Conservation (phyloP, 2,329 filamentous ascomycete species). For the Verticillium klebahnii region DNA sequence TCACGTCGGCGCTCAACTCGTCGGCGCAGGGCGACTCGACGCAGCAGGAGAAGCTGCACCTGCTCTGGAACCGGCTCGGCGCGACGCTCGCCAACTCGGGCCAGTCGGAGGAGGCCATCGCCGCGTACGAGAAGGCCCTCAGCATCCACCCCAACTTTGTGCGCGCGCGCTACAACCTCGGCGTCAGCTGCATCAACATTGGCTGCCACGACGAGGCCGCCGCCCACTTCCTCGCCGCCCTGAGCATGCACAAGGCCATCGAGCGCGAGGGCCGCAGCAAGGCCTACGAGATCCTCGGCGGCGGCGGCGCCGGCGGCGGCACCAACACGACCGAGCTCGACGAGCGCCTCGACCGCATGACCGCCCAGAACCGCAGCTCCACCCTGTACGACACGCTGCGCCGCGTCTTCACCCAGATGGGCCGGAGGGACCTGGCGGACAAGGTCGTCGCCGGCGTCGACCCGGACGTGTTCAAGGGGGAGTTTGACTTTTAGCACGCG, state of each 20-base stretch:
- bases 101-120: constrained; percentile 90
- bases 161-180: constrained; percentile 91
- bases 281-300: constrained; percentile 76
- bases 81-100: constrained; percentile 95
- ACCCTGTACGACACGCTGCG: constrained; percentile 94
- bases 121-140: constrained; percentile 90
- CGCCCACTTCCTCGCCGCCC: constrained; percentile 82
- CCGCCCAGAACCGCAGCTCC: constrained; percentile 92
- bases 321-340: constrained; percentile 51
- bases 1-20: constrained; percentile 82
- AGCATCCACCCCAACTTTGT: constrained; percentile 94
- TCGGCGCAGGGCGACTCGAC: constrained; percentile 82
- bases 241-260: constrained; percentile 93
- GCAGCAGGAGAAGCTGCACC: constrained; percentile 78
- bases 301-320: constrained; percentile 26
- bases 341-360: constrained; percentile 77
- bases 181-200: constrained; percentile 95
- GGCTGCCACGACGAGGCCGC: constrained; percentile 88
- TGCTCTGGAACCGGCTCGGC: constrained; percentile 95
- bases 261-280: constrained; percentile 80
- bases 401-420: constrained; percentile 96
- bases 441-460: constrained; percentile 87
- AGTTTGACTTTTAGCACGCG: constrained; percentile 71
- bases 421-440: constrained; percentile 79
- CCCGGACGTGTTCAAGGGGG: constrained; percentile 79